Conservation (phyloP, 1,284 basidiomycete species). For the Cutaneotrichosporon sp. region DNA sequence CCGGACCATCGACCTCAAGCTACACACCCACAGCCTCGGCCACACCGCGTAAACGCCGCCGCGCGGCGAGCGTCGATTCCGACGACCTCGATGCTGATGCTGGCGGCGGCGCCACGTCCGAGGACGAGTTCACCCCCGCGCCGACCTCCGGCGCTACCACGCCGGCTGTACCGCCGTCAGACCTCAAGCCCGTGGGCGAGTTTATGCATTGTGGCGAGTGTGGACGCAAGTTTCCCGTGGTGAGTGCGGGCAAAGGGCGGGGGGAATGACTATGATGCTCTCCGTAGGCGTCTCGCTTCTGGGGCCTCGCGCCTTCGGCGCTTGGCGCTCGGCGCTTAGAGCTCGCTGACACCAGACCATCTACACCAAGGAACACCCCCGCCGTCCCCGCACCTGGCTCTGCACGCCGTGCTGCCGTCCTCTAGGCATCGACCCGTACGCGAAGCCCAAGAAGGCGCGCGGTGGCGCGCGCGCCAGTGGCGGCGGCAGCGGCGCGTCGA, state of each 20-base stretch:
- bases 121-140: slow-evolving; percentile 2
- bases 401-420: slow-evolving; percentile 74
- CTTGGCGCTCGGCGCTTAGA: too few species aligned
- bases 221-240: slow-evolving; percentile 78
- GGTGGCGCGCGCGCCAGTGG: slow-evolving; percentile 50
- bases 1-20: slow-evolving; percentile 4
- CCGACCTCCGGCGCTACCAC: slow-evolving; percentile 1
- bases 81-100: slow-evolving; percentile 59
- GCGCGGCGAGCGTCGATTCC: slow-evolving; percentile 51
- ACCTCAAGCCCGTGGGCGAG: slow-evolving; percentile 65
- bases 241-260: slow-evolving; percentile 50
- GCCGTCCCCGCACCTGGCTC: slow-evolving; percentile 62
- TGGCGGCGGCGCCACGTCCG: not conserved
- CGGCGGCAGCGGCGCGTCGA: slow-evolving; percentile 16
- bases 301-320: too few species aligned
- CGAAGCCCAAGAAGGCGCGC: slow-evolving; percentile 58
- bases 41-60: slow-evolving; percentile 32
- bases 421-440: slow-evolving; percentile 69
- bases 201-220: slow-evolving; percentile 80
- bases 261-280: not conserved
- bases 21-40: slow-evolving; percentile 38
- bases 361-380: slow-evolving; percentile 65
- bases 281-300: too few species aligned
- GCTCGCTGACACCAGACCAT: slow-evolving; percentile 61
- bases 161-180: slow-evolving; percentile 38